A percentile compares a stretch with the other conserved stretches of the same genome.
These are phyloP conservation scores for Penicillium sp. DNA, from an alignment of 2,329 filamentous ascomycete species.

Conservation along the genomic window DNA sequence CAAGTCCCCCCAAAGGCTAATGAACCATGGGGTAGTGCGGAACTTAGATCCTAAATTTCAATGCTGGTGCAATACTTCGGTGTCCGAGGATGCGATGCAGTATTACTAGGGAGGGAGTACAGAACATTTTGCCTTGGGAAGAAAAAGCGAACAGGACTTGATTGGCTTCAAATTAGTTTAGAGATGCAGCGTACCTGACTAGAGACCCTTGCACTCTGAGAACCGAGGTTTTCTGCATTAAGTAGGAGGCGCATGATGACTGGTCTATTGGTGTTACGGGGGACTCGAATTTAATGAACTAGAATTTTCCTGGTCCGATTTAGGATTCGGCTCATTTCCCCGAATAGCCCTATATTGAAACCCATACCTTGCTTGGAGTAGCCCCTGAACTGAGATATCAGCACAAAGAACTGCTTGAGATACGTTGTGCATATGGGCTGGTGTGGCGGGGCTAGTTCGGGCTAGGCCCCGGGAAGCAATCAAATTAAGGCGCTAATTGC, in stretches of 20 bases:
- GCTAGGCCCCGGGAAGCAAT: not conserved
- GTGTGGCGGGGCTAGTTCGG: not conserved
- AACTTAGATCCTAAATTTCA: not conserved
- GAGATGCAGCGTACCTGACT: not conserved
- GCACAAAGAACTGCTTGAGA: not conserved
- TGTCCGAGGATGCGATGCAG: not conserved
- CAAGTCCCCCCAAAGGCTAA: not conserved
- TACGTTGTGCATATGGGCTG: not conserved
- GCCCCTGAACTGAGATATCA: conserved; percentile 4
- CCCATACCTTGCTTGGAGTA: not conserved
- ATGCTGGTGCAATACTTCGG: not conserved
- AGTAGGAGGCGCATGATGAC: not conserved
- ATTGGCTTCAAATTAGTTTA: not conserved
- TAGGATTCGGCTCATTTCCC: not conserved
- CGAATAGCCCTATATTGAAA: not conserved
- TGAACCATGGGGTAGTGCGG: not conserved
- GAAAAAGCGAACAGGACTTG: not conserved
- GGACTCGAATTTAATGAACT: not conserved
- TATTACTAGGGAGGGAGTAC: not conserved
- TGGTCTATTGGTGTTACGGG: not conserved
- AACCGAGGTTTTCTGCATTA: not conserved
- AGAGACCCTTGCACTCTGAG: not conserved
- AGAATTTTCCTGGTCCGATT: not conserved
- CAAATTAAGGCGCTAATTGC: not conserved
- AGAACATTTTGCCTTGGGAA: not conserved